Evolutionary conservation across 1,284 basidiomycete genomes (phyloP).

Genomic region (Ganoderma resinaceum): DNA sequence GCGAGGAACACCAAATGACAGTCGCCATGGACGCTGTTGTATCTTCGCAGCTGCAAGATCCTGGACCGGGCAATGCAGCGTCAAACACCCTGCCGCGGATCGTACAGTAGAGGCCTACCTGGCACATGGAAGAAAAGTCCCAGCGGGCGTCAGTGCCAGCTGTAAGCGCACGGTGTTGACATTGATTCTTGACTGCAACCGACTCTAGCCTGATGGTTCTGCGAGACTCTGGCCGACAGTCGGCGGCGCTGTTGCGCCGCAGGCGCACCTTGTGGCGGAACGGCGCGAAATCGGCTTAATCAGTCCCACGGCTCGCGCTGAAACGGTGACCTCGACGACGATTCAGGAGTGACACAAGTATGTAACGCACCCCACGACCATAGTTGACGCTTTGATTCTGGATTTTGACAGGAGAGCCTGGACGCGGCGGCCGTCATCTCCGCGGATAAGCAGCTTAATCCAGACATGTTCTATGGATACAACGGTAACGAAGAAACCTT

Average conservation of each 20-base stretch:
- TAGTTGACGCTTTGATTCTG: background rate
- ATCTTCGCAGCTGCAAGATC: background rate
- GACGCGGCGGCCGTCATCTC: background rate
- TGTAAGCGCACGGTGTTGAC: background rate
- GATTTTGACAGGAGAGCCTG: background rate
- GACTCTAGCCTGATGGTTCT: background rate
- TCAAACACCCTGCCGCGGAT: background rate
- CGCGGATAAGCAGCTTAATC: background rate
- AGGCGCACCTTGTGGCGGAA: background rate
- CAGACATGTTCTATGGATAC: background rate
- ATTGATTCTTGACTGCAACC: background rate
- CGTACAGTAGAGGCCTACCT: background rate
- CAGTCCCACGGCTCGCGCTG: background rate
- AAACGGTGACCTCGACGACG: background rate
- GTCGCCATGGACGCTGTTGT: conserved; percentile 1
- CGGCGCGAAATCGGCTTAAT: background rate
- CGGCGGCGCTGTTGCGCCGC: background rate
- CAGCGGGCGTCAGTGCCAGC: too few species aligned
- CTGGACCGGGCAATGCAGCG: background rate
- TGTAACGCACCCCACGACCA: background rate
- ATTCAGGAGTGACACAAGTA: background rate
- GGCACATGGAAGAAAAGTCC: background rate
- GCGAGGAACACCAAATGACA: background rate
- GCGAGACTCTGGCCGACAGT: background rate
- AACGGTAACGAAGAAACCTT: background rate